Evolutionary conservation across 768 basidiomycete genomes (phyloP).

Genomic region (Panaeolus cyanescens): DNA sequence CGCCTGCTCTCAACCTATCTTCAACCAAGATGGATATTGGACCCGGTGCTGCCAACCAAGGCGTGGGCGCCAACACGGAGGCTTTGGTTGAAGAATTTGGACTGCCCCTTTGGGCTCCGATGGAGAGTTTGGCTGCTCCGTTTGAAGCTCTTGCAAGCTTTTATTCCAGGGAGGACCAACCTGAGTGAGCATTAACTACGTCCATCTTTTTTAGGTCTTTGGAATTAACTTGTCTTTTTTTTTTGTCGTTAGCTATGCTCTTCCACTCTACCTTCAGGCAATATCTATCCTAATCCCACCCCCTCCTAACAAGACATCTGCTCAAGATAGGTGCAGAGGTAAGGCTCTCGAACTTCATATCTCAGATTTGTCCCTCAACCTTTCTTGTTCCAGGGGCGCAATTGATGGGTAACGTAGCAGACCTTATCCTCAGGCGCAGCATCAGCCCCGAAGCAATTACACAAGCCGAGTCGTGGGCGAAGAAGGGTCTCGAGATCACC

Average conservation of each 20-base stretch:
- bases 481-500: conserved; percentile 39
- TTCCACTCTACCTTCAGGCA: conserved; percentile 67
- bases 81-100: conserved; percentile 51
- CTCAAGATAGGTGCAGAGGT: conserved; percentile 67
- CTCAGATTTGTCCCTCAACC: not conserved
- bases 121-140: conserved; percentile 64
- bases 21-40: not conserved
- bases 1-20: not conserved
- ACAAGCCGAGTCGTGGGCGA: conserved; percentile 65
- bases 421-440: conserved; percentile 39
- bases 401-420: conserved; percentile 47
- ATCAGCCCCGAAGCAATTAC: conserved; percentile 30
- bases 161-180: conserved; percentile 55
- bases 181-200: conserved; percentile 53
- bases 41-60: conserved; percentile 2
- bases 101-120: conserved; percentile 61
- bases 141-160: conserved; percentile 67
- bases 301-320: conserved; percentile 30
- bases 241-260: conserved; percentile 48
- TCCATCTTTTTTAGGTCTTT: not conserved
- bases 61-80: conserved; percentile 15
- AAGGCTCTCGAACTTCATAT: not conserved
- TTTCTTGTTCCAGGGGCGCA: conserved; percentile 38
- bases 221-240: not conserved
- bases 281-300: conserved; percentile 60